Conservation (phyloP, 2,329 filamentous ascomycete genomes). For the Sodiomyces alkalinus region DNA sequence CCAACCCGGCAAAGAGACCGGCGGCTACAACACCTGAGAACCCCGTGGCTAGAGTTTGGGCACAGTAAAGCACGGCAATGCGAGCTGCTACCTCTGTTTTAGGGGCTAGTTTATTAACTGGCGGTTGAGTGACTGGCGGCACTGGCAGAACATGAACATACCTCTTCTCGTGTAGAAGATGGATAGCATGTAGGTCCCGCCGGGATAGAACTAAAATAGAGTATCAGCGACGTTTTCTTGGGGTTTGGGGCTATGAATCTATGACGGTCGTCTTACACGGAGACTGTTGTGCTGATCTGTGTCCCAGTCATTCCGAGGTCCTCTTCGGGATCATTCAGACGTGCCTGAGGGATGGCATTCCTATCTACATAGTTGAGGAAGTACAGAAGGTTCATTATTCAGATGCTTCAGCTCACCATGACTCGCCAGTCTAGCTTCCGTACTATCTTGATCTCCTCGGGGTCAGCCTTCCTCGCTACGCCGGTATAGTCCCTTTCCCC, state of each 20-base stretch:
- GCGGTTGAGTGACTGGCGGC: too few species aligned
- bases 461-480: conserved; percentile 21
- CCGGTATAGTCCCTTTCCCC: conserved; percentile 20
- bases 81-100: conserved; percentile 42
- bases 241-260: background rate
- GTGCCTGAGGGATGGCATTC: conserved; percentile 30
- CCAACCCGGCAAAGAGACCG: conserved; percentile 44
- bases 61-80: conserved; percentile 42
- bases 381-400: conserved; percentile 16
- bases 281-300: conserved; percentile 19
- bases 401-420: conserved; percentile 16
- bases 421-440: conserved; percentile 24
- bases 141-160: conserved; percentile 4
- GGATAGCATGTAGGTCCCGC: conserved; percentile 19
- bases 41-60: conserved; percentile 49
- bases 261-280: conserved; percentile 13
- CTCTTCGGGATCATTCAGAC: conserved; percentile 22
- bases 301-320: conserved; percentile 26
- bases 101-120: background rate
- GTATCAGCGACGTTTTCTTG: background rate
- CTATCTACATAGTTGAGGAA: conserved; percentile 25
- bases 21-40: conserved; percentile 52
- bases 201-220: conserved; percentile 18
- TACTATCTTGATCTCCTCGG: conserved; percentile 22
- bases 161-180: conserved; percentile 19